phyloP scores from a whole-genome alignment of 2,329 filamentous ascomycete genomes.

The Penicillium sp. region DNA sequence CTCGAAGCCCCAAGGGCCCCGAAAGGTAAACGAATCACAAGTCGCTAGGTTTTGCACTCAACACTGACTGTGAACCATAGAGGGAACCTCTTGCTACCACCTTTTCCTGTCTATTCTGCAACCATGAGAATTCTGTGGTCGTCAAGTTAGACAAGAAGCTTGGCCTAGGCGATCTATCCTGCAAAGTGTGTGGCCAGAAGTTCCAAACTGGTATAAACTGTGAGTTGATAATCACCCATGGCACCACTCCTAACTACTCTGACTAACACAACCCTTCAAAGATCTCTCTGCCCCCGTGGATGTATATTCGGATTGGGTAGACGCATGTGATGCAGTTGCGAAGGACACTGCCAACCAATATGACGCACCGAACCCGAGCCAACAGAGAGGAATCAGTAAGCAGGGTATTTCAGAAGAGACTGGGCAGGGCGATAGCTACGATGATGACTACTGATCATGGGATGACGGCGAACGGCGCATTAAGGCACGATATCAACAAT shows the following conservation, averaged over 20 bases:
- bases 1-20: constrained; percentile 74
- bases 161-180: constrained; percentile 78
- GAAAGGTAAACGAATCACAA: constrained; percentile 60
- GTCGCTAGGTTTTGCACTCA: constrained; percentile 17
- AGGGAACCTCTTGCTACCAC: constrained; percentile 58
- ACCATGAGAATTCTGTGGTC: constrained; percentile 88
- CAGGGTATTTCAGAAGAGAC: constrained; percentile 17
- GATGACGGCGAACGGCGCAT: constrained; percentile 24
- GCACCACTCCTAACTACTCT: background rate
- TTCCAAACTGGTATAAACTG: constrained; percentile 94
- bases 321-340: constrained; percentile 77
- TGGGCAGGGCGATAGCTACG: constrained; percentile 23
- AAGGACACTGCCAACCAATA: constrained; percentile 54
- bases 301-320: constrained; percentile 97
- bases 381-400: constrained; percentile 21
- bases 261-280: constrained; percentile 36
- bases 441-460: constrained; percentile 33
- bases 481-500: constrained; percentile 13
- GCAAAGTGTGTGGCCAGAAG: constrained; percentile 88
- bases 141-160: constrained; percentile 94
- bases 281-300: constrained; percentile 89
- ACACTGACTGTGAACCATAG: constrained; percentile 13
- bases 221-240: constrained; percentile 45
- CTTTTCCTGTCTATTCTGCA: constrained; percentile 98
- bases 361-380: constrained; percentile 22